These are phyloP conservation scores for Infundibulicybe gibba DNA, from an alignment of 768 basidiomycete species.

Conservation along the genomic window DNA sequence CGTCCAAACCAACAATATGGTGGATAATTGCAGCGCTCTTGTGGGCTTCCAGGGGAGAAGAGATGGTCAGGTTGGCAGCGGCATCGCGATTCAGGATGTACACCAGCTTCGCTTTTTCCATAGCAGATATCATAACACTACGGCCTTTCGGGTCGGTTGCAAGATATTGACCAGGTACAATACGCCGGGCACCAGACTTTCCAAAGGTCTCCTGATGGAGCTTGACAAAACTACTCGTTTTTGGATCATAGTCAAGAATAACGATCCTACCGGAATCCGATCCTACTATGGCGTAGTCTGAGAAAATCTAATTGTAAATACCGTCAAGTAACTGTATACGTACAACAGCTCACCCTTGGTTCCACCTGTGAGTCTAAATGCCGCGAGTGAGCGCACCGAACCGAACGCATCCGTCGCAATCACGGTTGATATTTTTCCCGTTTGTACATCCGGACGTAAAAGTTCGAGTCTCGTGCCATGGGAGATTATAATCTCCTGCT, in stretches of 20 bases:
- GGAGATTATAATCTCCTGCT: slow-evolving; percentile 93
- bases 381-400: slow-evolving; percentile 82
- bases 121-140: slow-evolving; percentile 89
- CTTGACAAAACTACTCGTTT: slow-evolving; percentile 86
- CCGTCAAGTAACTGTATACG: slow-evolving; percentile 40
- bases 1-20: slow-evolving; percentile 92
- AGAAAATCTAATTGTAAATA: slow-evolving; percentile 41
- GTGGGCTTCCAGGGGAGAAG: slow-evolving; percentile 96
- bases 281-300: slow-evolving; percentile 97
- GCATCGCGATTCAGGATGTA: slow-evolving; percentile 97
- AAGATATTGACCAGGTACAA: slow-evolving; percentile 96
- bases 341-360: slow-evolving; percentile 89
- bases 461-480: slow-evolving; percentile 92
- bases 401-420: slow-evolving; percentile 89
- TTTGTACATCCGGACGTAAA: slow-evolving; percentile 82
- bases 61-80: slow-evolving; percentile 96
- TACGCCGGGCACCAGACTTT: slow-evolving; percentile 91
- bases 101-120: slow-evolving; percentile 96
- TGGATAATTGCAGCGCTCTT: slow-evolving; percentile 96
- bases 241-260: slow-evolving; percentile 94
- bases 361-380: slow-evolving; percentile 94
- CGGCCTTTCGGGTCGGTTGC: slow-evolving; percentile 96
- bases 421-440: slow-evolving; percentile 83
- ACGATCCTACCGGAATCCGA: slow-evolving; percentile 97
- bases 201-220: slow-evolving; percentile 97